A percentile compares a stretch with the other conserved stretches of the same genome.
Evolutionary conservation across 2,329 filamentous ascomycete species (phyloP).

Genomic region (Aspergillus arachidicola): DNA sequence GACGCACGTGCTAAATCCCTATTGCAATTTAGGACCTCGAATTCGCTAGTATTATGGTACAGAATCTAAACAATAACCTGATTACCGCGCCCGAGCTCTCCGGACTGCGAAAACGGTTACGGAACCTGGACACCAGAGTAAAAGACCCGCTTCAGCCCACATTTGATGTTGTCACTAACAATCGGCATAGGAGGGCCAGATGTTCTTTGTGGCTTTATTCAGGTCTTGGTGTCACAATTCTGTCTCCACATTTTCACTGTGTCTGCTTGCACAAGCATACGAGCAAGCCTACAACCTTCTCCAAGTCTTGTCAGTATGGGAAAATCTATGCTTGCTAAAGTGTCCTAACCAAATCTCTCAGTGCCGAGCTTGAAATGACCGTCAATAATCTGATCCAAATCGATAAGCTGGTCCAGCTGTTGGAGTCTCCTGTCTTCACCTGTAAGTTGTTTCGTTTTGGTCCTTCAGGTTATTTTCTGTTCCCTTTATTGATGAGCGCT

Average conservation of each 20-base stretch:
- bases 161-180: slow-evolving; percentile 19
- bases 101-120: slow-evolving; percentile 83
- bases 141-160: background rate
- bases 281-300: slow-evolving; percentile 96
- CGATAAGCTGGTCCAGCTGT: slow-evolving; percentile 93
- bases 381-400: slow-evolving; percentile 99
- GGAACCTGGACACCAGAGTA: slow-evolving; percentile 86
- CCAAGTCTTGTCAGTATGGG: slow-evolving; percentile 77
- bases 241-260: slow-evolving; percentile 94
- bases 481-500: slow-evolving; percentile 11
- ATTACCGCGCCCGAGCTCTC: slow-evolving; percentile 94
- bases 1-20: slow-evolving; percentile 11
- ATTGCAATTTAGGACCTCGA: slow-evolving; percentile 70
- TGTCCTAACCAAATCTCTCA: slow-evolving; percentile 44
- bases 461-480: background rate
- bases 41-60: slow-evolving; percentile 99
- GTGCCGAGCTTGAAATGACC: slow-evolving; percentile 96
- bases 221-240: slow-evolving; percentile 98
- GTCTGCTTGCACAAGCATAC: slow-evolving; percentile 92
- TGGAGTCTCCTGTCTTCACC: slow-evolving; percentile 97
- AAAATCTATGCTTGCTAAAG: background rate
- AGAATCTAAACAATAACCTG: slow-evolving; percentile 98
- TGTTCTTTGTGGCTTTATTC: slow-evolving; percentile 92
- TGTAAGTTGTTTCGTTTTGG: slow-evolving; percentile 61
- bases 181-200: slow-evolving; percentile 75